Percentiles rank a stretch among this genome's conserved stretches.
Conservation (phyloP, 768 basidiomycete genomes). For the Boletus bicolor region DNA sequence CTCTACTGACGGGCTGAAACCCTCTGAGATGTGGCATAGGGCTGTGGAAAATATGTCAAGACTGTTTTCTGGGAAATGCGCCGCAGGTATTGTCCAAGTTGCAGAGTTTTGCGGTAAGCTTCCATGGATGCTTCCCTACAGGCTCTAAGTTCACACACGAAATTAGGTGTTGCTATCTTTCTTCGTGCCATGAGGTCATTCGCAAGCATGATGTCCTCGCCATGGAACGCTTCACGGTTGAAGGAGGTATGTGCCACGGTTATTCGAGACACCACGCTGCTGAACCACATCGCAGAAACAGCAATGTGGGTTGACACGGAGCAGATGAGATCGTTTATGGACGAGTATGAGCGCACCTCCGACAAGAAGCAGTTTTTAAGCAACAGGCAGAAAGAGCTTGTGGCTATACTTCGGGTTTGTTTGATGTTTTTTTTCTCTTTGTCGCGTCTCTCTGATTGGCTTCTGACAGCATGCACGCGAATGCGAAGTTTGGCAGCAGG, state of each 20-base stretch:
- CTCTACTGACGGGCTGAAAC: neutral
- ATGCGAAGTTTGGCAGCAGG: neutral
- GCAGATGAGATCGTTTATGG: conserved; percentile 11
- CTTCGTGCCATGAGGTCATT: neutral
- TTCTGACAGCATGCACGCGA: conserved; percentile 1
- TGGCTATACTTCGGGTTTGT: neutral
- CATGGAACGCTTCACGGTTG: neutral
- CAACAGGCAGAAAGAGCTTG: neutral
- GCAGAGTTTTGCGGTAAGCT: conserved; percentile 1
- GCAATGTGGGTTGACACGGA: conserved; percentile 3
- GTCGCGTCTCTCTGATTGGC: neutral
- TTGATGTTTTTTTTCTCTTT: neutral
- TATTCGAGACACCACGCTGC: neutral
- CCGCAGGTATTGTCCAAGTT: conserved; percentile 9
- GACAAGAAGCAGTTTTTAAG: conserved; percentile 3
- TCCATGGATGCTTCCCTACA: neutral
- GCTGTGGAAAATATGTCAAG: conserved; percentile 2
- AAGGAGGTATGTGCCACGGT: neutral
- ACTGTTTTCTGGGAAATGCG: conserved; percentile 12
- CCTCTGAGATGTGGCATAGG: neutral
- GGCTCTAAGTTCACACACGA: neutral
- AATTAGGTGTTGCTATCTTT: neutral
- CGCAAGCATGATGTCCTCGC: neutral
- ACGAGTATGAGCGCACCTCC: neutral
- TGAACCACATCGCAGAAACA: neutral